phyloP scores from a whole-genome alignment of 768 basidiomycete genomes.

The Leccinellum albellum region DNA sequence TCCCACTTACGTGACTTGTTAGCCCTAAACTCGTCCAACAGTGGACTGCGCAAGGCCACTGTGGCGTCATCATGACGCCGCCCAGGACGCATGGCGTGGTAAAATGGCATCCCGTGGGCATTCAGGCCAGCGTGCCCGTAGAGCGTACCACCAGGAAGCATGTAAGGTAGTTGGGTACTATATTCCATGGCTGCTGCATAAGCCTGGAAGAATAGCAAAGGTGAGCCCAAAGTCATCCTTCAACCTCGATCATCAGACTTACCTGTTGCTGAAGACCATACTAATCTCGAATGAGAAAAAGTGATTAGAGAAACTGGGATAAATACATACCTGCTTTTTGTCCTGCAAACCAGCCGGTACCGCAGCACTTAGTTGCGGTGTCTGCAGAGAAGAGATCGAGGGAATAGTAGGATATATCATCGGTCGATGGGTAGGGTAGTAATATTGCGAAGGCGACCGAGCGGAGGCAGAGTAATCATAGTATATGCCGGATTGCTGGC shows the following conservation, averaged over 20 bases:
- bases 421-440: slow-evolving; percentile 53
- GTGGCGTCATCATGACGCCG: slow-evolving; percentile 43
- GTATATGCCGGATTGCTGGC: slow-evolving; percentile 52
- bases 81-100: slow-evolving; percentile 39
- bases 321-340: slow-evolving; percentile 56
- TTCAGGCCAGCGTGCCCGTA: slow-evolving; percentile 39
- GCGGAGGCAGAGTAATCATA: slow-evolving; percentile 53
- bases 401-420: slow-evolving; percentile 55
- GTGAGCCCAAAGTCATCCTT: not conserved
- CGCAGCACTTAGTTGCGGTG: slow-evolving; percentile 43
- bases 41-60: slow-evolving; percentile 54
- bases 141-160: slow-evolving; percentile 41
- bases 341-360: slow-evolving; percentile 41
- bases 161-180: slow-evolving; percentile 41
- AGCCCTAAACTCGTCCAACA: slow-evolving; percentile 82
- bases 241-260: slow-evolving; percentile 17
- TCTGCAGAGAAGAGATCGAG: slow-evolving; percentile 51
- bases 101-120: slow-evolving; percentile 34
- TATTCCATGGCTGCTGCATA: slow-evolving; percentile 50
- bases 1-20: slow-evolving; percentile 82
- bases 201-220: slow-evolving; percentile 23
- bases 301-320: slow-evolving; percentile 2
- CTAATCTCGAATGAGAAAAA: slow-evolving; percentile 24
- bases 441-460: slow-evolving; percentile 56
- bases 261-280: slow-evolving; percentile 49